phyloP scores from a whole-genome alignment of 768 basidiomycete species.

The Leccinum imitatum region DNA sequence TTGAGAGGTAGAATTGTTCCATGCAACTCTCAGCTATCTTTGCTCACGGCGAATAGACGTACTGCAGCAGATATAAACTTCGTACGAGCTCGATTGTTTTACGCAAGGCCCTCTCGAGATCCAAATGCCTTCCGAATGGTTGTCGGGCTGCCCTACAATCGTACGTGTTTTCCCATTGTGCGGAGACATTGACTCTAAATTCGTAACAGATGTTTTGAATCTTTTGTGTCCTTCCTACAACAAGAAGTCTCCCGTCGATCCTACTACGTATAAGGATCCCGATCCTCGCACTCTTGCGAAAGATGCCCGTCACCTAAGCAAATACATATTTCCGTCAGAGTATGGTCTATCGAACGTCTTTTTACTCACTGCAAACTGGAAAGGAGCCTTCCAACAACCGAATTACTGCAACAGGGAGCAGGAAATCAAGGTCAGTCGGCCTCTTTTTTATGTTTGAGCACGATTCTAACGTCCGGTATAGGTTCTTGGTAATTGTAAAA shows the following conservation, averaged over 20 bases:
- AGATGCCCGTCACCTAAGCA: conserved; percentile 63
- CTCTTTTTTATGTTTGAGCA: not conserved
- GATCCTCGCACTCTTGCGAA: conserved; percentile 48
- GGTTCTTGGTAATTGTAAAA: conserved; percentile 54
- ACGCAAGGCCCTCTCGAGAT: conserved; percentile 57
- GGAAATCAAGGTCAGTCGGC: conserved; percentile 60
- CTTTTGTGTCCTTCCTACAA: conserved; percentile 46
- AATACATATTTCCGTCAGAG: conserved; percentile 85
- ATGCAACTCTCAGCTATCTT: not conserved
- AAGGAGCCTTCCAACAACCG: conserved; percentile 37
- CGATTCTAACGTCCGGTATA: conserved; percentile 9
- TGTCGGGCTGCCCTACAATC: conserved; percentile 66
- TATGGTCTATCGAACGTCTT: conserved; percentile 69
- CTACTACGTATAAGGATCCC: conserved; percentile 39
- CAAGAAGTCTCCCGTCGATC: conserved; percentile 28
- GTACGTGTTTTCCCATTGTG: conserved; percentile 40
- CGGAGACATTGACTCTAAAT: not conserved
- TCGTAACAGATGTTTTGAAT: conserved; percentile 61
- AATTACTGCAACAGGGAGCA: conserved; percentile 62
- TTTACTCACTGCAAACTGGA: conserved; percentile 18
- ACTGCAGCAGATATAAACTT: conserved; percentile 54
- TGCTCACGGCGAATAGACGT: conserved; percentile 28
- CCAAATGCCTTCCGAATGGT: conserved; percentile 49
- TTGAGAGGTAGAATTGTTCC: conserved; percentile 20
- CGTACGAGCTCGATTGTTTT: conserved; percentile 61